phyloP scores from a whole-genome alignment of 2,329 filamentous ascomycete genomes.

The Balansia obtecta region DNA sequence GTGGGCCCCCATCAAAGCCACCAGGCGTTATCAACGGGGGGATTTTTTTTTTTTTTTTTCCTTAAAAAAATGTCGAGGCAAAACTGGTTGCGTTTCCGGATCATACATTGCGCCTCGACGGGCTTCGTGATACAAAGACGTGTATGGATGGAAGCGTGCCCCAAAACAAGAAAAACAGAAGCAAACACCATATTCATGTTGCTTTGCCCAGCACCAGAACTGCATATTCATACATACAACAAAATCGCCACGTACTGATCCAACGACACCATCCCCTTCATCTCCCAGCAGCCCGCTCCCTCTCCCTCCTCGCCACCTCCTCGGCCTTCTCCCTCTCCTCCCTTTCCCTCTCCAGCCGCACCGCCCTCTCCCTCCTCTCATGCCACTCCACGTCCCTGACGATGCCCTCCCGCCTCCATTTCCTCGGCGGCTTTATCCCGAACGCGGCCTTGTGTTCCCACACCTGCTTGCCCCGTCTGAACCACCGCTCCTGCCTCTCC shows the following conservation, averaged over 20 bases:
- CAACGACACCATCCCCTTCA: not conserved
- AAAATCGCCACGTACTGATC: no score
- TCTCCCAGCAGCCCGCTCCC: constrained; percentile 2
- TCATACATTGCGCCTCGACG: no score
- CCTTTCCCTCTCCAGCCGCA: constrained; percentile 16
- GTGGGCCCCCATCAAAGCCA: no score
- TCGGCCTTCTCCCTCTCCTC: constrained; percentile 19
- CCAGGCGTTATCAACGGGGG: not conserved
- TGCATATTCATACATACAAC: not conserved
- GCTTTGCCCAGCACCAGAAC: no score
- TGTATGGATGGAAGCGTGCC: no score
- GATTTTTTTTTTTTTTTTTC: no score
- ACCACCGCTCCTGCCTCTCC: constrained; percentile 48
- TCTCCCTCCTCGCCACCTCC: constrained; percentile 12
- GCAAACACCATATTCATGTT: no score
- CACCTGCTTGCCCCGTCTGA: constrained; percentile 44
- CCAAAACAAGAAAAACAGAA: no score
- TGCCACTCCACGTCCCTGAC: constrained; percentile 31
- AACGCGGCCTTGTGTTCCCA: constrained; percentile 48
- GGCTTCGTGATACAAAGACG: no score
- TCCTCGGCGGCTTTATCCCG: constrained; percentile 47
- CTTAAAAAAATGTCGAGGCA: no score
- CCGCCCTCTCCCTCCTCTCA: constrained; percentile 17
- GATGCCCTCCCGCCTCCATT: constrained; percentile 46
- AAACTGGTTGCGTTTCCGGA: no score